Evolutionary conservation across 2,329 filamentous ascomycete species (phyloP), one percentile per base, ranked within the genome.

Genomic region (Aspergillus brasiliensis): DNA sequence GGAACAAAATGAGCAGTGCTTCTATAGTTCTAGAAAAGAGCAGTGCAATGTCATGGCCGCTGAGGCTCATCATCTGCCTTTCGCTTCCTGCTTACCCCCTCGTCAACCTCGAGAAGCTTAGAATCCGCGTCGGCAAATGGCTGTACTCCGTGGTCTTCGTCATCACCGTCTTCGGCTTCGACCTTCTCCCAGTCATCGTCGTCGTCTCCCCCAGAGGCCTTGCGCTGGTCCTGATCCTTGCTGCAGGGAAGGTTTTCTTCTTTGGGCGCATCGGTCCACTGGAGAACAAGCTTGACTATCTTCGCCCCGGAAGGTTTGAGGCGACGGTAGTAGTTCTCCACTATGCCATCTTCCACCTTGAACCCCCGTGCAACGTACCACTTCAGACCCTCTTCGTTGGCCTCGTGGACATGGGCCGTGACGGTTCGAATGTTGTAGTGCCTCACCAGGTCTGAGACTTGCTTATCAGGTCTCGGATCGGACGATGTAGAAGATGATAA

Each of bases 341-440:
- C 80, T 54, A 80, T 74, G 2, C 77, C 78, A 17, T 82, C 75
- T 42, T 83, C 78, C 5, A 79, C 64, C 62, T 77, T 76, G 61
- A 89, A 89, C 0, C 83, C 84, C 4, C 85, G 78, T 62, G 83
- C 82, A 47, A 72, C 69, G 74, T 89, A 89, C 86, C 86, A 89
- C 51, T 80, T 78, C 63, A 86, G 66, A 0, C 80, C 86, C 51
- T 87, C 85, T 17, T 81, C 77, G 58, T 88, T 88, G 21, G 81
- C 82, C 65, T 86, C 85, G 80, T 87, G 88, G 0, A 88, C 86
- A 71, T 89, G 86, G 10, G 86, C 86, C 2, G 83, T 85, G 19
- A 88, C 80, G 13, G 75, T 78, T 10, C 72, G 73, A 25, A 84
- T 80, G 25, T 80, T 79, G 62, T 86, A 82, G 57, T 81, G 75